A percentile compares a stretch with the other conserved stretches of the same genome.
Evolutionary conservation across 1,139 yeast genomes (phyloP).

Genomic region (Pichia sp.): DNA sequence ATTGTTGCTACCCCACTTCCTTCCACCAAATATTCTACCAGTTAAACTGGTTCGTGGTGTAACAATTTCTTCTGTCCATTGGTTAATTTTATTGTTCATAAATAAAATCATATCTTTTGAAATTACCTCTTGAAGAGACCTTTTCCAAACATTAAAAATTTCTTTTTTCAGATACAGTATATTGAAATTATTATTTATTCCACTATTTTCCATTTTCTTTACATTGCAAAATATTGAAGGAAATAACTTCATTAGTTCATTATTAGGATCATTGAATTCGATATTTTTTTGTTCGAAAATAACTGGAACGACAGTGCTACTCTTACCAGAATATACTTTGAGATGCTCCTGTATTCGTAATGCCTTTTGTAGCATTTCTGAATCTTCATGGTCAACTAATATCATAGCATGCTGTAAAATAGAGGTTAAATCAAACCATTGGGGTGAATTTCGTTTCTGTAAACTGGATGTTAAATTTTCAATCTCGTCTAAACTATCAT

Average conservation of each 20-base stretch:
- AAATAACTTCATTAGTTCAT: slow-evolving; percentile 21
- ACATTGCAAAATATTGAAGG: slow-evolving; percentile 42
- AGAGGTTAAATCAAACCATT: slow-evolving; percentile 53
- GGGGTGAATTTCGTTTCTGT: slow-evolving; percentile 45
- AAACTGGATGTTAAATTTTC: slow-evolving; percentile 37
- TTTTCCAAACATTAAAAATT: slow-evolving; percentile 38
- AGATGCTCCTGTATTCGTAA: slow-evolving; percentile 33
- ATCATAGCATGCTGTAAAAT: slow-evolving; percentile 42
- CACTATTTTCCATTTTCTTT: slow-evolving; percentile 37
- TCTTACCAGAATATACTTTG: slow-evolving; percentile 18
- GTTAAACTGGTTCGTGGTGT: slow-evolving; percentile 68
- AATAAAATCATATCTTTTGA: slow-evolving; percentile 61
- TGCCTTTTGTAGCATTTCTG: slow-evolving; percentile 28
- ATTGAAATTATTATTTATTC: slow-evolving; percentile 30
- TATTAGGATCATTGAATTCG: neutral
- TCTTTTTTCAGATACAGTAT: slow-evolving; percentile 16
- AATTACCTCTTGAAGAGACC: slow-evolving; percentile 47
- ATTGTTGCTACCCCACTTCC: slow-evolving; percentile 37
- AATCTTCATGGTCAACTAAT: slow-evolving; percentile 33
- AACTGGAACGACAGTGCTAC: slow-evolving; percentile 21
- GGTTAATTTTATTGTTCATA: slow-evolving; percentile 65
- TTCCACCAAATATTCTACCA: slow-evolving; percentile 59
- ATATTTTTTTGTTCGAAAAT: neutral
- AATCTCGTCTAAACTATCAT: slow-evolving; percentile 41
- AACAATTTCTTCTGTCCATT: slow-evolving; percentile 71